Percentiles rank a stretch among this genome's conserved stretches.
These are phyloP conservation scores for Leptographium wingfieldii DNA, from an alignment of 2,329 filamentous ascomycete species.

Conservation along the genomic window DNA sequence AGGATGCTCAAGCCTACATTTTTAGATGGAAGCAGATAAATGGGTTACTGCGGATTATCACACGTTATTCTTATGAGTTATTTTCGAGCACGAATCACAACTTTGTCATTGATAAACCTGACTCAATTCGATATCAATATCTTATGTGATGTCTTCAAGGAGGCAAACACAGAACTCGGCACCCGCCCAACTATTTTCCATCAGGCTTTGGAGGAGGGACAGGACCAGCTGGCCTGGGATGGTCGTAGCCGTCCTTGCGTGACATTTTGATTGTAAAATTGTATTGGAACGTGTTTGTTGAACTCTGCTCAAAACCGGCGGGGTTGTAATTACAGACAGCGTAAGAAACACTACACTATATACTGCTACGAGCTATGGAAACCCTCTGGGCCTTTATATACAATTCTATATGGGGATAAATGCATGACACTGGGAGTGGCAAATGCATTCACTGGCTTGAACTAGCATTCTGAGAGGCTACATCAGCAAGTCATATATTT, in stretches of 20 bases:
- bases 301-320: background rate
- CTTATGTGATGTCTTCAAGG: background rate
- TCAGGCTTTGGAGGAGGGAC: background rate
- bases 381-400: background rate
- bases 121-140: background rate
- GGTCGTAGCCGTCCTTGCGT: slow-evolving; percentile 2
- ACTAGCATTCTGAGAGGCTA: background rate
- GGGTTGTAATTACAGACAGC: background rate
- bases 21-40: too few relatives aligned
- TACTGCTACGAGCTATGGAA: background rate
- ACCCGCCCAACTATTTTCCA: background rate
- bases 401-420: background rate
- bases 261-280: background rate
- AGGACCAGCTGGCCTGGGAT: background rate
- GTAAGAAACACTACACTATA: background rate
- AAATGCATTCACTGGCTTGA: background rate
- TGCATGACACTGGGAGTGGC: background rate
- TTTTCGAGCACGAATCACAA: too few relatives aligned
- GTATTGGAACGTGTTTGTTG: background rate
- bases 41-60: too few relatives aligned
- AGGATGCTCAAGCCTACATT: too few relatives aligned
- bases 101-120: background rate
- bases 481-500: background rate
- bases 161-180: too few relatives aligned
- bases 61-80: too few relatives aligned